phyloP scores from a whole-genome alignment of 2,329 filamentous ascomycete genomes.

The Fusarium pseudonygamai region DNA sequence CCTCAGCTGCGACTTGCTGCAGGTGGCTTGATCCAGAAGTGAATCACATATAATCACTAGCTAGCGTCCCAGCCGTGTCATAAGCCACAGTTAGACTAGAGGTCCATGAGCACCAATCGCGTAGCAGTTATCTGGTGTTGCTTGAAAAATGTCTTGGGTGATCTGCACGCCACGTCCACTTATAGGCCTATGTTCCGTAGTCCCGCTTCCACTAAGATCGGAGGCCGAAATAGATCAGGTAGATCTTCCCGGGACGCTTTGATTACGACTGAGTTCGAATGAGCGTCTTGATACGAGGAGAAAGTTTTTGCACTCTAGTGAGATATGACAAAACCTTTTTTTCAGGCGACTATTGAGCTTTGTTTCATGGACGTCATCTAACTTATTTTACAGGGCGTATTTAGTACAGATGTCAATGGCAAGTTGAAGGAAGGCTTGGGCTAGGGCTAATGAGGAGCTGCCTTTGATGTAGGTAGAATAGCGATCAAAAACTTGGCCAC shows the following conservation, averaged over 20 bases:
- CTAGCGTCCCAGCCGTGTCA: neutral
- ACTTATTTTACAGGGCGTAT: neutral
- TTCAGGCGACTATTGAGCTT: neutral
- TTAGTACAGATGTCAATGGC: neutral
- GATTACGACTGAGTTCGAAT: neutral
- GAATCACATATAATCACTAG: neutral
- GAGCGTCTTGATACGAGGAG: neutral
- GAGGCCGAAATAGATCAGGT: neutral
- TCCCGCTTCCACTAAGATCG: neutral
- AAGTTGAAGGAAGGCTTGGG: neutral
- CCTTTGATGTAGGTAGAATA: rapidly evolving
- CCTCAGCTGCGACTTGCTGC: neutral
- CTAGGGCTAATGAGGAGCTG: too few species aligned
- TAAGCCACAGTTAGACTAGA: neutral
- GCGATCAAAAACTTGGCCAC: neutral
- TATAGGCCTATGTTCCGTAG: neutral
- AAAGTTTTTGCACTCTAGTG: neutral
- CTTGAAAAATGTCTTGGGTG: neutral
- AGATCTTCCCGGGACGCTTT: neutral
- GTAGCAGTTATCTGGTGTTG: rapidly evolving
- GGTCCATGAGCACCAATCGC: neutral
- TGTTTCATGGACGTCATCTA: neutral
- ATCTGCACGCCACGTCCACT: neutral
- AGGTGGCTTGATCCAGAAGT: neutral
- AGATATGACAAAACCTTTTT: neutral